Evolutionary conservation across 164 flowering plant genomes (phyloP), one percentile per base, ranked within the genome.

Genomic region (Akebia trifoliata): DNA sequence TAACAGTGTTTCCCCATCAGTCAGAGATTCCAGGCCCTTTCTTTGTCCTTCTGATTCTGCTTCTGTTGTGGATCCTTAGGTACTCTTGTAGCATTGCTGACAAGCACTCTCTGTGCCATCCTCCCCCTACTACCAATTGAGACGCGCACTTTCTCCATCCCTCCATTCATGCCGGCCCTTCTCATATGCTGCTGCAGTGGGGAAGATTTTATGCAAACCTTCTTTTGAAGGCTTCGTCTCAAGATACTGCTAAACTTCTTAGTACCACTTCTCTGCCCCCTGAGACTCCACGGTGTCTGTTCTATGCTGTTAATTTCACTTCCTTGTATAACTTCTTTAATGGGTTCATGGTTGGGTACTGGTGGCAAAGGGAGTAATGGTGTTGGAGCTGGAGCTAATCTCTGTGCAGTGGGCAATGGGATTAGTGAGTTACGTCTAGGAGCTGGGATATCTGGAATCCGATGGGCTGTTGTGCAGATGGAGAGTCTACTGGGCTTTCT

Each of bases 221-320:
- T 93, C 78, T 71, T 90, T 8, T 85, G 92, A 34, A 90, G 45
- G 69, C 94, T 93, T 70, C 85, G 59, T 60, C 97, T 78, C 68
- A 85, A 28, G 25, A 75, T 68, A 61, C 65, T 81, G 67, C 65
- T 77, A 21, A 79, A 38, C 70, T 73, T 90, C 76, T 69, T 83
- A 22, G 67, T 56, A n/a, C 76, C 80, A 56, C 52, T 68, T 54
- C 37, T 71, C 25, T 59, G 64, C 6, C 45, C 80, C 62, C 67
- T 82, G 4, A 77, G 82, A 67, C 79, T 86, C 30, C 66, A 61
- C 25, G 61, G 55, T 9, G 69, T 65, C 43, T 70, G 71, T 45
- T 77, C 82, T 20, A 78, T 29, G 34, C 63, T 55, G 30, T 61
- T 60, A 5, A 51, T 39, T 62, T 76, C 84, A 21, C 51, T 53